Percentiles rank a stretch among this genome's conserved stretches.
These are phyloP conservation scores for Camellia granthamiana DNA, from an alignment of 148 eudicot genomes.

Conservation along the genomic window DNA sequence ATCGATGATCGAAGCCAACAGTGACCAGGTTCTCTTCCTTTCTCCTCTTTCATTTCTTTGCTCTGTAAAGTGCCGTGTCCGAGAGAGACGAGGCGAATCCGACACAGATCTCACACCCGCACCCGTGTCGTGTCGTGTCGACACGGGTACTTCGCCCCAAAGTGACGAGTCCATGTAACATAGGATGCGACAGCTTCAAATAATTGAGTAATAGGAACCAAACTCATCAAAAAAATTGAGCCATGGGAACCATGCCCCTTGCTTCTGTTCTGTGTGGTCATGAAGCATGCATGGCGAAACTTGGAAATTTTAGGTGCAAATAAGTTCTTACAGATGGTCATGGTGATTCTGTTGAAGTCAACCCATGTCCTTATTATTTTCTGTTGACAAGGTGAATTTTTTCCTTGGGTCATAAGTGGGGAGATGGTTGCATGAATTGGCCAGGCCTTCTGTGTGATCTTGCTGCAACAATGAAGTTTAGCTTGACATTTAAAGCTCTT, in stretches of 20 bases:
- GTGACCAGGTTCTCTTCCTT: no score
- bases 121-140: no score
- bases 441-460: conserved; percentile 3
- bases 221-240: background rate
- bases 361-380: background rate
- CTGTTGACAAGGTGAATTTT: background rate
- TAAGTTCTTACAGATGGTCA: background rate
- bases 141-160: no score
- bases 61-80: no score
- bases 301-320: background rate
- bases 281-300: background rate
- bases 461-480: background rate
- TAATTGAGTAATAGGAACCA: background rate
- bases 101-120: no score
- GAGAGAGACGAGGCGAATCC: no score
- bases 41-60: no score
- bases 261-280: background rate
- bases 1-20: no score
- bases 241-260: background rate
- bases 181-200: background rate
- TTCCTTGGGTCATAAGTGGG: background rate
- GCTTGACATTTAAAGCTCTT: background rate
- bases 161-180: no score
- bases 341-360: background rate
- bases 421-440: background rate